Base-by-base conservation (phyloP, 495 filamentous ascomycete species). In the Usnea hakonensis region DNA sequence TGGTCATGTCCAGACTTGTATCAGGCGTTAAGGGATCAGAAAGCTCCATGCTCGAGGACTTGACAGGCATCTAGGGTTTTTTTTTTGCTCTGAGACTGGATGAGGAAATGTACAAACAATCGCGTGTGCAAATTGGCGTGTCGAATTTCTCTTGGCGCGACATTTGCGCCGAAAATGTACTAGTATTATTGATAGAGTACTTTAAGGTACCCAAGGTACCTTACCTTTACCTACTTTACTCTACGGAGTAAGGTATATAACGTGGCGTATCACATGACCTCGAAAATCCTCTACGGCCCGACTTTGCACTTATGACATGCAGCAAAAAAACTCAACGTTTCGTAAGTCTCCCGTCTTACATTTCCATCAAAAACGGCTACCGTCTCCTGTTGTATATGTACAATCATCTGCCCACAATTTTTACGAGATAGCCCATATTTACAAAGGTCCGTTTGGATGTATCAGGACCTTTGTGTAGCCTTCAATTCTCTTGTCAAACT, bases 21-120 rank as follows among this genome's bases (percentile, higher is more conserved):
- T 65, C 60, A 21, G 70, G 65, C 26, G 63, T 71, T 55, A 56
- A 54, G n/a, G 66, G 67, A 52, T 84, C 80, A 66, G 82, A 79
- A 58, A 79, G 77, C 68, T 87, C 83, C 78, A 83, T 83, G 71
- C 65, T 77, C 54, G 64, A 67, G 16, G 69, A 62, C 53, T 64
- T 64, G 21, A 77, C 72, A 65, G 78, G 77, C 74, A 75, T 75
- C 72, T 48, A 58, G 30, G 4, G 30, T 48, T 19, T 5, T 62
- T n/a, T n/a, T n/a, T n/a, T n/a, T n/a, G n/a, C n/a, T n/a, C n/a
- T 36, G 28, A 19, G 3, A 16, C 14, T 16, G 28, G 38, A 44
- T 40, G 46, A 38, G 58, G 48, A 55, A 61, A 61, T 32, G 53
- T 41, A 40, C 35, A 38, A 61, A 61, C 36, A 61, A 41, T 48